phyloP scores from a whole-genome alignment of 2,329 filamentous ascomycete genomes.

The Incumbomyces lentus region DNA sequence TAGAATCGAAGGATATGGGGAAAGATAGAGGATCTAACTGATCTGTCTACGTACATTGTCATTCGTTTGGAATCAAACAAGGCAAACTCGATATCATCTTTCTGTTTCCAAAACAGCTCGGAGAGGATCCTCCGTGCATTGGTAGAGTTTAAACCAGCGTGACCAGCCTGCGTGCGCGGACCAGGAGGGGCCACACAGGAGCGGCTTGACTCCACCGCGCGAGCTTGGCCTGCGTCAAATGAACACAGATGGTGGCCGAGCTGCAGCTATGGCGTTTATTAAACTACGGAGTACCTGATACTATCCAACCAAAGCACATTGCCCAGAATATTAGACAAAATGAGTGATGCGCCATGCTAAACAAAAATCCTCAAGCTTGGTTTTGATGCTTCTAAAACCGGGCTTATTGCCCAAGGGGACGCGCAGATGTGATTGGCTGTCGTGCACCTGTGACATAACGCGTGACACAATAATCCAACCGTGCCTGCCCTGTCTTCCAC shows the following conservation, averaged over 20 bases:
- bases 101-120: no score
- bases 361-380: background rate
- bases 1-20: no score
- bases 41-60: no score
- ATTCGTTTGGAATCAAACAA: no score
- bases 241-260: background rate
- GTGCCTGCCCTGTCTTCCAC: background rate
- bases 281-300: background rate
- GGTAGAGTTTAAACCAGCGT: no score
- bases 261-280: background rate
- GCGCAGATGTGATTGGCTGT: background rate
- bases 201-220: no score
- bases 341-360: no score
- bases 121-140: no score
- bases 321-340: background rate
- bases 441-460: slow-evolving; percentile 4
- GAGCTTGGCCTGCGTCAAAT: slow-evolving; percentile 4
- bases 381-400: background rate
- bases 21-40: no score
- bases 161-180: no score
- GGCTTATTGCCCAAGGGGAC: background rate
- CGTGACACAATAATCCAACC: slow-evolving; percentile 2
- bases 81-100: no score
- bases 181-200: no score
- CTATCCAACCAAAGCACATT: background rate